Base-by-base conservation (phyloP, 148 eudicot genomes). In the Persicaria maculosa region DNA sequence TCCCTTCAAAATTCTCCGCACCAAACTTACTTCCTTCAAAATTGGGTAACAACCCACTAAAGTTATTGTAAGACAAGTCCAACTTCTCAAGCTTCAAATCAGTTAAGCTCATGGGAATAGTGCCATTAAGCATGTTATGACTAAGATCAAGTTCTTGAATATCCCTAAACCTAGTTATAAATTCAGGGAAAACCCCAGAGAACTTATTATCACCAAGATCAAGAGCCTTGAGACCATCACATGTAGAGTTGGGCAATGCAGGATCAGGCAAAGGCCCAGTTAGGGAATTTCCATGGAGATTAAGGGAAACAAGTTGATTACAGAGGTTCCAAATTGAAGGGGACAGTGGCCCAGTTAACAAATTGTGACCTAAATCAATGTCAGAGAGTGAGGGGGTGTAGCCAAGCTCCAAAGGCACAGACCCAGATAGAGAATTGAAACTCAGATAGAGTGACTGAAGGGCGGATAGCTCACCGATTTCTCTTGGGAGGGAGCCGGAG, bases 301-400 rank as follows among this genome's bases (percentile, higher is more conserved):
- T 73, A 15, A 94, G 80, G 46, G 96, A 81, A 40, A 80, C 84
- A 0, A 94, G 86, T 6, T 79, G 78, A 7, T 85, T 91, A 75
- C 98, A 94, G 52, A 94, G 93, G 82, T 91, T 94, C 98, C 98
- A 94, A 17, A 94, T 73, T 0, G 97, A 94, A 17, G 90, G 75
- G 19, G 97, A 90, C 5, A 94, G 50, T 0, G 91, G 70, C 54
- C 96, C 98, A 70, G 72, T 47, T 0, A 94, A 80, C 79, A 80
- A 75, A 86, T 94, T 94, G 77, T 81, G 74, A 0, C 88, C 87
- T 80, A 91, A 88, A 83, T 94, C 98, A 75, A 94, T 61, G 47
- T 87, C 88, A 0, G 85, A 77, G 4, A 94, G 83, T 4, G 96
- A 90, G 50, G 88, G 71, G 68, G 89, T 85, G 76, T 88, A 94